Evolutionary conservation across 116 monocot species (phyloP), one percentile per base, ranked within the genome.

Genomic region (Cymodocea nodosa): DNA sequence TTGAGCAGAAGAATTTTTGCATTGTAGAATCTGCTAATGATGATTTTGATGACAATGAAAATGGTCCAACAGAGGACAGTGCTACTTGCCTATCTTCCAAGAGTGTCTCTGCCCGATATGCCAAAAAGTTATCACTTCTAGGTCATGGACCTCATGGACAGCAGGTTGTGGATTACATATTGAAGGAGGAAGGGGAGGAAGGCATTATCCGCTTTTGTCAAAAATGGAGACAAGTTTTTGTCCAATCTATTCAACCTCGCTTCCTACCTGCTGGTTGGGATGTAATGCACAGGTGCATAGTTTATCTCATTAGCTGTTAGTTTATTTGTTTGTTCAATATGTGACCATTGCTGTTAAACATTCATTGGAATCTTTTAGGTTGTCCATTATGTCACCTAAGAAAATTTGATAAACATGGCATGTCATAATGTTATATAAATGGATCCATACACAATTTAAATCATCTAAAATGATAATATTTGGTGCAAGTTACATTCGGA

Each of bases 121-220:
- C 76, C 36, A 89, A 84, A 63, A 94, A 72, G 63, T 18, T 83
- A 59, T 85, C 90, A 73, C 61, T 95, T 24, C 73, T 95, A 65
- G 95, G 95, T 20, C 87, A 95, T 70, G 95, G 95, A 35, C 87
- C 77, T 25, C 95, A 95, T 79, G 95, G 95, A 40, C 87, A 82
- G 80, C 81, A 85, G 74, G 90, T 95, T 72, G 95, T 95, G 50
- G 81, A 85, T 56, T 68, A 76, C 64, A 72, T 95, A 65, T 61
- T 90, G 15, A 54, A 61, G 50, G 83, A 83, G 4, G 67, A 81
- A 40, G 90, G 95, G 0, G 95, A 90, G 54, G 83, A 85, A 58
- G 95, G 87, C 10, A 78, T 95, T 60, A 24, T 55, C 20, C 73
- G 83, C 18, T 95, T 95, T 74, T 90, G 90, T 65, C 90, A 95